Evolutionary conservation across 768 basidiomycete species (phyloP), one percentile per base, ranked within the genome.

Genomic region (Asterophora parasitica): DNA sequence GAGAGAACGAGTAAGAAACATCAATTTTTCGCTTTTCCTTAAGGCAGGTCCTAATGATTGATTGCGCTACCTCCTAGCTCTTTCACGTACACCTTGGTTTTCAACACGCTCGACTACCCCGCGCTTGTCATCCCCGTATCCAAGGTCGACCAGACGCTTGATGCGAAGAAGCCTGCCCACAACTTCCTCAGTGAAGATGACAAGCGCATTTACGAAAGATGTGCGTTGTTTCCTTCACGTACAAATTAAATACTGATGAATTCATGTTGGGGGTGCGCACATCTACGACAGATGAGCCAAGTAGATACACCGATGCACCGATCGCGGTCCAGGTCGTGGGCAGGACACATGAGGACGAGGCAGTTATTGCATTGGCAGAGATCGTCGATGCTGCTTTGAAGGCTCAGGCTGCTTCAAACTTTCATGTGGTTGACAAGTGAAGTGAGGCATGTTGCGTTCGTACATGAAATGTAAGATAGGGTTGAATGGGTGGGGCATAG

Each of bases 291-390:
- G 87, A 87, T 56, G 67, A 81, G 16, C 83, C 85, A 0, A 65
- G 70, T 15, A 68, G 60, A 0, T 86, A 76, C 61, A 63, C 61
- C 46, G 74, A 78, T 47, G 81, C 79, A 0, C 87, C 88, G 0
- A 68, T 89, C 13, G 65, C 70, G 5, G 60, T 90, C 26, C 88
- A 90, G 61, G 59, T 89, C 7, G 71, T 88, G 7, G 85, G 83
- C 2, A 72, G 81, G 36, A 84, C 82, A 4, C 66, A 80, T 48
- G 88, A 89, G 56, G 88, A 90, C 56, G 88, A 90, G 56, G 87
- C 80, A 0, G 76, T 87, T 2, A 75, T 89, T 43, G 75, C 70
- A 0, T 80, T 89, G 77, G 73, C 77, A 5, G 81, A 86, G 56
- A 74, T 89, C 17, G 77, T 85, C 8, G 50, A 55, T 31, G 60